phyloP scores from a whole-genome alignment of 306 rosid species.

The Corylus avellana region DNA sequence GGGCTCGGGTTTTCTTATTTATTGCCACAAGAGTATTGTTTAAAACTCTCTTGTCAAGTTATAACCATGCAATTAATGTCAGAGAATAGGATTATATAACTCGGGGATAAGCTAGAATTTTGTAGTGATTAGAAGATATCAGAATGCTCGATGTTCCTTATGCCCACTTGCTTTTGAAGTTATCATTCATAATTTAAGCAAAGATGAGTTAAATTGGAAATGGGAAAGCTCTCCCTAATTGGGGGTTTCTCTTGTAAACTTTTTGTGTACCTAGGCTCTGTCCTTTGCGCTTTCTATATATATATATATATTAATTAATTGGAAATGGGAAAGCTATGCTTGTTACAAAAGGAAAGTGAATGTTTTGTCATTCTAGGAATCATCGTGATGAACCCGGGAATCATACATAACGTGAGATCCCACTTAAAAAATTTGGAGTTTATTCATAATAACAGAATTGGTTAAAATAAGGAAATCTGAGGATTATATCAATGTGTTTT shows the following conservation, averaged over 20 bases:
- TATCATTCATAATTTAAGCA: not conserved
- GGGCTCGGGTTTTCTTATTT: slow-evolving; percentile 16
- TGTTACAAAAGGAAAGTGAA: not conserved
- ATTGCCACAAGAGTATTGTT: slow-evolving; percentile 8
- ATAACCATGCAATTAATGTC: not conserved
- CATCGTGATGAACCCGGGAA: no score
- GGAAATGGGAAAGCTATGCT: not conserved
- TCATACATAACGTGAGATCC: not conserved
- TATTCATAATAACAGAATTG: not conserved
- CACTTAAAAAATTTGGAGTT: not conserved
- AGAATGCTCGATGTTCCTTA: not conserved
- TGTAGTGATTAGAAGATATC: not conserved
- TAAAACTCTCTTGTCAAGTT: slow-evolving; percentile 26
- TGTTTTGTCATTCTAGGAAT: not conserved
- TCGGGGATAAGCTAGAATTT: not conserved
- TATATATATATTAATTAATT: not conserved
- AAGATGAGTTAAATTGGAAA: not conserved
- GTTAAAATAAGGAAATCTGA: not conserved
- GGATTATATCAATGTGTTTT: not conserved
- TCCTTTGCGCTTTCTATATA: no score
- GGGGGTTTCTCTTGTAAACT: no score
- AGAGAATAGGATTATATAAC: not conserved
- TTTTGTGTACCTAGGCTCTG: no score
- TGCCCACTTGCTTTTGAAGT: not conserved
- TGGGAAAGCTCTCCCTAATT: not conserved